These are phyloP conservation scores for Calonectria hongkongensis DNA, from an alignment of 2,329 filamentous ascomycete species.

Conservation along the genomic window DNA sequence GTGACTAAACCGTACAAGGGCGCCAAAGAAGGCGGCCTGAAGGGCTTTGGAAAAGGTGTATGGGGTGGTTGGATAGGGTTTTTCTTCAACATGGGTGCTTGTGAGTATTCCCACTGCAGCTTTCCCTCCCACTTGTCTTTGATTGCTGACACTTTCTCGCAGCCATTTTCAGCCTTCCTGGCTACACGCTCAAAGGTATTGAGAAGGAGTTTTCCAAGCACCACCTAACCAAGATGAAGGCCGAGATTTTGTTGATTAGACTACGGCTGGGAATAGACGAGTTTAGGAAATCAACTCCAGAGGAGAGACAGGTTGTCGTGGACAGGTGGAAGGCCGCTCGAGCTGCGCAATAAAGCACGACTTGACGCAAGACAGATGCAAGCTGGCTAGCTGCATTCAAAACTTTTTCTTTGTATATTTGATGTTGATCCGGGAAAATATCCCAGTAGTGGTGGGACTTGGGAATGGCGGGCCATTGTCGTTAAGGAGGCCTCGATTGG, in stretches of 20 bases:
- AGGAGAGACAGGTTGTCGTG: conserved; percentile 35
- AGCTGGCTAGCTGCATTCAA: neutral
- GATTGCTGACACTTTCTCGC: neutral
- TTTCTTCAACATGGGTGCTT: conserved; percentile 65
- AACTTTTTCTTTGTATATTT: neutral
- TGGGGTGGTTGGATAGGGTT: conserved; percentile 65
- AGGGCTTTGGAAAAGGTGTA: conserved; percentile 77
- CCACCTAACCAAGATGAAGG: conserved; percentile 57
- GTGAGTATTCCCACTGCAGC: conserved; percentile 46
- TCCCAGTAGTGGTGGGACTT: neutral
- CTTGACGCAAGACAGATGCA: conserved; percentile 4
- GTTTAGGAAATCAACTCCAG: conserved; percentile 47
- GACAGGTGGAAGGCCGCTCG: conserved; percentile 40
- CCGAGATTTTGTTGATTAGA: conserved; percentile 58
- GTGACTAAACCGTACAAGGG: conserved; percentile 79
- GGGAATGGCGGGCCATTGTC: neutral
- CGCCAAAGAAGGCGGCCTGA: conserved; percentile 76
- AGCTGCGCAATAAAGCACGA: neutral
- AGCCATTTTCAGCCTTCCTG: conserved; percentile 66
- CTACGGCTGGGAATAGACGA: conserved; percentile 57
- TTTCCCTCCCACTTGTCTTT: neutral
- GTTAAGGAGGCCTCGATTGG: neutral
- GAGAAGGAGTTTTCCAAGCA: conserved; percentile 67
- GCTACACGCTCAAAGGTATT: conserved; percentile 72
- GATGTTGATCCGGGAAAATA: conserved; percentile 8